These are phyloP conservation scores for Nothomitra cinnamomea DNA, from an alignment of 2,329 filamentous ascomycete genomes.

Conservation along the genomic window DNA sequence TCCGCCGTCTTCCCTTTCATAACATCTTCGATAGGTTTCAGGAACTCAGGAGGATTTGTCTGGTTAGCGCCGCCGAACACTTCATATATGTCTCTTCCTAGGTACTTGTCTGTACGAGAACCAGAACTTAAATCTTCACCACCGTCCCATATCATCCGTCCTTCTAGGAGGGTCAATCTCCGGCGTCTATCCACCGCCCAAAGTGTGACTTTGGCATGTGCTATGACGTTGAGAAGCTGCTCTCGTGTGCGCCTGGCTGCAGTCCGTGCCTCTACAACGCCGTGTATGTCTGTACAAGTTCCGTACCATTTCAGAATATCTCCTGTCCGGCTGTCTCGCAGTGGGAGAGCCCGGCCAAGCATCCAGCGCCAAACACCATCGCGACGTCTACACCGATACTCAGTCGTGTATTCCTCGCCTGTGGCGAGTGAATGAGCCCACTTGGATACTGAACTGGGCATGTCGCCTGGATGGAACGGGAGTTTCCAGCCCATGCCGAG, in stretches of 20 bases:
- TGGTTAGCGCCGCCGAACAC: slow-evolving; percentile 34
- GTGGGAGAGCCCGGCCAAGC: slow-evolving; percentile 52
- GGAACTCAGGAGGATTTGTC: slow-evolving; percentile 29
- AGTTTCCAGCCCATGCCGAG: slow-evolving; percentile 44
- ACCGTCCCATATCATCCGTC: slow-evolving; percentile 38
- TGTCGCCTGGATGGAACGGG: slow-evolving; percentile 55
- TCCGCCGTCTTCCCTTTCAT: slow-evolving; percentile 42
- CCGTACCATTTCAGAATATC: slow-evolving; percentile 66
- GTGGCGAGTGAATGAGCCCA: slow-evolving; percentile 49
- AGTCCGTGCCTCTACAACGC: slow-evolving; percentile 51
- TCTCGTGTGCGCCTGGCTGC: slow-evolving; percentile 49
- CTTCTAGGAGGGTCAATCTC: slow-evolving; percentile 52
- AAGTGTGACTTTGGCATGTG: slow-evolving; percentile 57
- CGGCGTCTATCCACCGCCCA: slow-evolving; percentile 51
- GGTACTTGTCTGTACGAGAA: slow-evolving; percentile 26
- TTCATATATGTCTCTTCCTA: slow-evolving; percentile 46
- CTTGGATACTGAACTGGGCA: slow-evolving; percentile 32
- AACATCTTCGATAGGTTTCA: slow-evolving; percentile 44
- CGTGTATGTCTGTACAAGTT: slow-evolving; percentile 65
- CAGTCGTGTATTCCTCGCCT: slow-evolving; percentile 50
- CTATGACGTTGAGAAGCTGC: slow-evolving; percentile 55
- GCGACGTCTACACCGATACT: slow-evolving; percentile 51
- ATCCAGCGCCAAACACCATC: slow-evolving; percentile 67
- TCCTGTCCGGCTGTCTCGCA: slow-evolving; percentile 47
- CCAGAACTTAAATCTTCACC: slow-evolving; percentile 12